Evolutionary conservation across 1,139 yeast species (phyloP), one percentile per base, ranked within the genome.

Genomic region (Lizanozyma gosingica): DNA sequence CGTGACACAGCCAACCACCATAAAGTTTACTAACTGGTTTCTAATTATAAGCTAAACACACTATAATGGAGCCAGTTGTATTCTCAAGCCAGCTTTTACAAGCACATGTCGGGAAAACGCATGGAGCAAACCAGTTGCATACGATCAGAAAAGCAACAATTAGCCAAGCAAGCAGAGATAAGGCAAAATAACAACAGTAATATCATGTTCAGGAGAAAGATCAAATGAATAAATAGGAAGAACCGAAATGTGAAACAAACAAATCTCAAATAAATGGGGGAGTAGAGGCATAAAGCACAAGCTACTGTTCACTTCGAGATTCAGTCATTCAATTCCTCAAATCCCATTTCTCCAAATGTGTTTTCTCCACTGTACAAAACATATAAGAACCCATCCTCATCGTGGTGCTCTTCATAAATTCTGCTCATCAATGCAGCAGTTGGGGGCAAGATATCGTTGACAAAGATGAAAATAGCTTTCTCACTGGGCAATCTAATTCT

Each of bases 381-480:
- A 62, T 92, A 92, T 56, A 92, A 76, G 65, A 92, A 92, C 34
- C 98, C 98, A 59, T 92, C 98, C 57, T 90, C 90, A 59, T 92
- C 98, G 67, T 88, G 88, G 65, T 92, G 96, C 63, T 92, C 97
- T 55, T 88, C 95, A 59, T 92, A 92, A 48, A 92, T 84, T 22
- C 92, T 77, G 53, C 95, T 83, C 90, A 92, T 88, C 53, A 92
- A 76, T 18, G 97, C 95, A 17, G 97, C 97, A 2, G 98, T 92
- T 38, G 97, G 97, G 17, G 98, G 98, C 53, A 92, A 75, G 44
- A 92, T 90, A 59, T 92, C 98, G 59, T 92, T 90, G 47, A 92
- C 95, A 63, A 92, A 92, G 51, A 92, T 88, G 63, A 92, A 92
- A 51, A 92, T 90, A 37, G 98, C 98, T 80, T 92, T 90, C 64